Base-by-base conservation (phyloP, 1,139 yeast species). In the Citeromyces hawaiiensis region DNA sequence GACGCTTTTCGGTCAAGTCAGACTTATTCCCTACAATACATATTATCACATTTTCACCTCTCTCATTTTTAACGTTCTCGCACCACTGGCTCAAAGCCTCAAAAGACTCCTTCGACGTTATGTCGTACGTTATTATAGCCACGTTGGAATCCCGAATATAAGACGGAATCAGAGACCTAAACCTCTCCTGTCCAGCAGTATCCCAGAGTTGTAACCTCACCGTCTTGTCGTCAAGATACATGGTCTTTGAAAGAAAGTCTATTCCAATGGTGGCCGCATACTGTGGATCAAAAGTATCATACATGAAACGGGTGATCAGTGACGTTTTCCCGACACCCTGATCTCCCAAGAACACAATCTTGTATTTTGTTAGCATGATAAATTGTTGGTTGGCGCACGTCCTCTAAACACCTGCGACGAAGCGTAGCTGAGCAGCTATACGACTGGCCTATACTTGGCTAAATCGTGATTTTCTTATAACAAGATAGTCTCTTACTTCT, bases 301-400 rank as follows among this genome's bases (percentile, higher is more conserved):
- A 88, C 97, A 91, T 91, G 63, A 91, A 91, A 47, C 98, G 68
- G 15, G 98, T 87, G 50, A 91, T 83, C 45, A 91, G 70, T 6
- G 97, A 88, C 7, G 98, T 91, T 59, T 91, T 91, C 35, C 98
- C 98, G 38, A 91, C 86, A 50, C 96, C 88, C 59, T 88, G 96
- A 56, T 88, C 97, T n/a, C 98, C 98, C 36, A 91, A 70, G 56
- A 91, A 88, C 37, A 91, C 97, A 43, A 91, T 86, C 64, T 91
- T 88, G 59, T 78, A 83, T 57, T 82, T 82, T 46, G 85, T 72
- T 49, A 82, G 57, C 54, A 61, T 59, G 8, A 15, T 19, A 7
- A 19, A 17, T 11, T 17, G 16, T 30, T n/a, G 39, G 11, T 30
- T 18, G 35, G 13, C 38, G 34, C 37, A 16, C 17, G 23, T 27